These are phyloP conservation scores for Calvatia gigantea DNA, from an alignment of 768 basidiomycete genomes.

Conservation along the genomic window DNA sequence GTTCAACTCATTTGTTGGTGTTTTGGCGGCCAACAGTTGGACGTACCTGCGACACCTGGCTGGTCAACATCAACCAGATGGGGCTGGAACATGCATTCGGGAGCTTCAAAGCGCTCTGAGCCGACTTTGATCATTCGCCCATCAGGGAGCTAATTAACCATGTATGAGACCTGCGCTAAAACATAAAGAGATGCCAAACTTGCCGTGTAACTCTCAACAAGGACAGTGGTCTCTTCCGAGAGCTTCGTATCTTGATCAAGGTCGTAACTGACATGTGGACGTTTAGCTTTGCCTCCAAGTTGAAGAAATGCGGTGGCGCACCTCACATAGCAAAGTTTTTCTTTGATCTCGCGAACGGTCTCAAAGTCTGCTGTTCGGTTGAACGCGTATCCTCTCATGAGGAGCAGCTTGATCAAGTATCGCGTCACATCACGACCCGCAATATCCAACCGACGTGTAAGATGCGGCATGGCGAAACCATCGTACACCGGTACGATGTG, in stretches of 20 bases:
- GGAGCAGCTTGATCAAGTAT: slow-evolving; percentile 97
- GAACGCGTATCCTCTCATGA: slow-evolving; percentile 99
- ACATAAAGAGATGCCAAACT: slow-evolving; percentile 17
- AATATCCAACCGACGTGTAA: slow-evolving; percentile 93
- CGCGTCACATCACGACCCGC: slow-evolving; percentile 98
- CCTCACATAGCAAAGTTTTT: slow-evolving; percentile 98
- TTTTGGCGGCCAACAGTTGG: background rate
- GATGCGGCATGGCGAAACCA: slow-evolving; percentile 92
- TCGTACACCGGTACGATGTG: slow-evolving; percentile 99
- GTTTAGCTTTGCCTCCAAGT: slow-evolving; percentile 5
- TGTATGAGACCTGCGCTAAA: background rate
- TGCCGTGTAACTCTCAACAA: slow-evolving; percentile 96
- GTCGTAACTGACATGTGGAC: slow-evolving; percentile 66
- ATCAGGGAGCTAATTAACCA: slow-evolving; percentile 71
- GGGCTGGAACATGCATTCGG: slow-evolving; percentile 99
- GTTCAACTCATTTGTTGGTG: background rate
- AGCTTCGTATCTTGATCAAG: slow-evolving; percentile 92
- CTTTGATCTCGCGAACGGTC: slow-evolving; percentile 98
- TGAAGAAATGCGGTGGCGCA: slow-evolving; percentile 23
- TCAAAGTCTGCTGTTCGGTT: slow-evolving; percentile 99
- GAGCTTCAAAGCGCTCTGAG: slow-evolving; percentile 97
- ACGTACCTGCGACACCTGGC: slow-evolving; percentile 87
- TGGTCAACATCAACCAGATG: slow-evolving; percentile 97
- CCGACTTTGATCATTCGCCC: slow-evolving; percentile 97
- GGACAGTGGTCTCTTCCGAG: slow-evolving; percentile 92